Base-by-base conservation (phyloP, 495 filamentous ascomycete genomes). In the Hypoxylon intermedium region DNA sequence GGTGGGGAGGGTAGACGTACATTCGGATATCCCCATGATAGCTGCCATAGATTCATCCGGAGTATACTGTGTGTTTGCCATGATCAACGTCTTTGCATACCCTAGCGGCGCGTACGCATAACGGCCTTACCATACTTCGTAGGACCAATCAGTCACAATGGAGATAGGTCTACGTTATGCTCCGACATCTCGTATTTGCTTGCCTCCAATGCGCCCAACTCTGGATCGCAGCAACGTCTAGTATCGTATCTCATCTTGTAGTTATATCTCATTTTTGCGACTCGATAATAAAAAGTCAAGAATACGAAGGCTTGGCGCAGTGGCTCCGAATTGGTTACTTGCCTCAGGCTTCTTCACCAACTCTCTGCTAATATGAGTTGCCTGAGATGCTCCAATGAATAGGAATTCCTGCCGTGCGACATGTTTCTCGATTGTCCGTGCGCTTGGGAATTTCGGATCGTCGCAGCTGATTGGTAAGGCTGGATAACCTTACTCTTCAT, bases 41-140 rank as follows among this genome's bases (percentile, higher is more conserved):
- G 34, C 34, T 37, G 34, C 13, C 7, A 6, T n/a, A 11, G 34
- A 44, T 26, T n/a, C 23, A 26, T 24, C 13, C 43, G 49, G 49
- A 49, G 38, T 57, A 52, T 45, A 59, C 47, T 19, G 6, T 47
- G 53, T 31, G 33, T 20, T 38, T 42, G 36, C 43, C 52, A 58
- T 53, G 60, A 64, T 58, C 60, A 54, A 31, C 60, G 45, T 49
- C 5, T 12, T 23, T 51, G 49, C 54, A 64, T 64, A 58, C 44
- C 37, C 48, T 49, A 49, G 49, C 44, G 34, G 54, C 37, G 41
- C 52, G 49, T 48, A 34, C 38, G 43, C 48, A 44, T 54, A 6
- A n/a, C 43, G 49, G 42, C 60, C 60, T 56, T 56, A 56, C 46
- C 12, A 62, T 51, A 50, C 16, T 6, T 21, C 2, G 1, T 6